Evolutionary conservation across 371 early-diverging fungal species (phyloP), one percentile per base, ranked within the genome.

Genomic region (Gilbertella persicaria): DNA sequence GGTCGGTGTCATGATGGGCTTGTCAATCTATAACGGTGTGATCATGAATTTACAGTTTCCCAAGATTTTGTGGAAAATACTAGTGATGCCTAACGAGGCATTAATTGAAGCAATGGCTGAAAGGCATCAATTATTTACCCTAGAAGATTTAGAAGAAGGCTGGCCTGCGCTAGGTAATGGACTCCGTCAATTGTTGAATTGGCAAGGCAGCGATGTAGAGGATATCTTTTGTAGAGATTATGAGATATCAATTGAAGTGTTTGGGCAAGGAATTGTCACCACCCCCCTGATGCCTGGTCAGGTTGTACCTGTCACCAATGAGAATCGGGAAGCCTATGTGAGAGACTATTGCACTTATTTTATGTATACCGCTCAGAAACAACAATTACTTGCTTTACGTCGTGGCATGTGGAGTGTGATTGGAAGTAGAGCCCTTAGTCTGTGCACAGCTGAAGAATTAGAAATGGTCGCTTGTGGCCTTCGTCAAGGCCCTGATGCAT

Each of bases 11-110:
- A 79, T 99, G 60, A 86, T 96, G 50, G 99, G 97, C 0, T 68
- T 97, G 33, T 94, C 96, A 24, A 88, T 99, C 5, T 95, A 95
- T 74, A 95, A 99, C 67, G 89, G 90, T 41, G 91, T 87, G 17
- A 90, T 93, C 50, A 74, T 99, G 41, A 94, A 95, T 60, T 68
- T 96, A 12, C 92, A 90, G 25, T 85, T 99, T 45, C 94, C 98
- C 1, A 93, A 93, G 62, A 92, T 96, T 55, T 80, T 99, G 2
- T 81, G 97, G 65, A 86, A 80, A 52, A 47, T 67, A 0, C 67
- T 83, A 5, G 78, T 86, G 9, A 58, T 30, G 58, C 77, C 60
- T 10, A 78, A 68, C 26, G 73, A 76, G 47, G 30, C 63, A 69
- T 5, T 55, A 78, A 58, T 67, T 6, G 73, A 78, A 21, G 45